A percentile compares a stretch with the other conserved stretches of the same genome.
These are phyloP conservation scores for Pythium myriotylum DNA, from an alignment of 352 stramenopile genomes.

Conservation along the genomic window DNA sequence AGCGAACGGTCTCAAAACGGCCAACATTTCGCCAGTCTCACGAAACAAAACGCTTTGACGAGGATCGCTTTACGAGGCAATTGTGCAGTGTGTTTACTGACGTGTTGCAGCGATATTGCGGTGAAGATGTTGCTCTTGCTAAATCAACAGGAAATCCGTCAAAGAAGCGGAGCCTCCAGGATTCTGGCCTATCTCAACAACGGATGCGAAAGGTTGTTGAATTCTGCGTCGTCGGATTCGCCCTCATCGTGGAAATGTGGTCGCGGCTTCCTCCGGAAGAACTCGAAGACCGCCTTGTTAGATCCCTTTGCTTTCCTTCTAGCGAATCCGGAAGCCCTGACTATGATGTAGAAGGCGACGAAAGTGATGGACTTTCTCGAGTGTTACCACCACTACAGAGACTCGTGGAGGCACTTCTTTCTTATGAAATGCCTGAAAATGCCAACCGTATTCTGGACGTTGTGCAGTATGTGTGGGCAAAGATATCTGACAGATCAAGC, in stretches of 20 bases:
- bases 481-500: conserved; percentile 1
- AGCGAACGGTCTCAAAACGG: neutral
- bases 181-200: conserved; percentile 4
- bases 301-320: conserved; percentile 5
- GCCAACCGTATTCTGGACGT: conserved; percentile 16
- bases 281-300: conserved; percentile 20
- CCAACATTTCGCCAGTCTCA: conserved; percentile 22
- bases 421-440: conserved; percentile 22
- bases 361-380: conserved; percentile 11
- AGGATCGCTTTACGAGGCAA: conserved; percentile 20
- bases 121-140: conserved; percentile 16
- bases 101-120: conserved; percentile 12
- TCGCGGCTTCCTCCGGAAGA: conserved; percentile 13
- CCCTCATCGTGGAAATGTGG: conserved; percentile 20
- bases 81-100: conserved; percentile 11
- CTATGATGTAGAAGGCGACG: conserved; percentile 21
- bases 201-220: conserved; percentile 16
- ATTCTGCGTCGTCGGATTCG: conserved; percentile 6
- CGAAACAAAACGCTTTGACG: conserved; percentile 15
- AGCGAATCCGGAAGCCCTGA: conserved; percentile 16
- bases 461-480: conserved; percentile 19
- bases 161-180: neutral
- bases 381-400: conserved; percentile 16
- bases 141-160: conserved; percentile 6
- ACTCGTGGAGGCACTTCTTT: conserved; percentile 16